Base-by-base conservation (phyloP, 495 filamentous ascomycete species). In the Penicillium ochrochloron region DNA sequence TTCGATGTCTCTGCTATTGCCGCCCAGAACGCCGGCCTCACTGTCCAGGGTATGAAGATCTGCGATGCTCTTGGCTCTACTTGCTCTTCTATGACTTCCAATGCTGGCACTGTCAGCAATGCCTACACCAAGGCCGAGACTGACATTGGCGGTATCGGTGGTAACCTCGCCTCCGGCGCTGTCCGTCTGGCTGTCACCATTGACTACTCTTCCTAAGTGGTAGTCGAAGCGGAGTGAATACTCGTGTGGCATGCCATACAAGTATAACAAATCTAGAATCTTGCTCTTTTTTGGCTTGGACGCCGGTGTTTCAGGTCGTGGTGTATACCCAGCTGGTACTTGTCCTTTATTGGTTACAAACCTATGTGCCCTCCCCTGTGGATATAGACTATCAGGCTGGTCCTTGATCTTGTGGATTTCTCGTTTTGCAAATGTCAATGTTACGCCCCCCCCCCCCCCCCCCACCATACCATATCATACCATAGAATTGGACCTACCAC, bases 1-100 rank as follows among this genome's bases (percentile, higher is more conserved):
- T 80, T 78, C 44, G 78, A 80, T 61, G 78, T 80, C 52, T 78
- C 75, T 15, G 73, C 70, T n/a, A 80, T 80, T 52, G 57, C 67
- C 35, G 72, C 78, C 17, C 68, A 78, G 71, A 70, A 71, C n/a
- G 74, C 74, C 19, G 69, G 68, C 9, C 44, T 72, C 21, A 54
- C 66, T 15, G 67, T 78, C 33, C 66, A 74, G 73, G 75, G 74
- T 21, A 78, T 79, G 75, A 44, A 70, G 60, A 74, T 78, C 51
- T 79, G 76, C 48, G 68, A 74, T 54, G 62, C 65, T 19, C 64
- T 68, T 35, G 60, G 63, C 34, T 48, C 51, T 12, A 67, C 66
- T 48, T 75, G 74, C 73, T 80, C 76, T 17, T 74, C 67, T 11
- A 73, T 79, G 35, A 74, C 73, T 23, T 14, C 70, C 19, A 54